Evolutionary conservation across 2,329 filamentous ascomycete species (phyloP).

Genomic region (Penicillium palitans): DNA sequence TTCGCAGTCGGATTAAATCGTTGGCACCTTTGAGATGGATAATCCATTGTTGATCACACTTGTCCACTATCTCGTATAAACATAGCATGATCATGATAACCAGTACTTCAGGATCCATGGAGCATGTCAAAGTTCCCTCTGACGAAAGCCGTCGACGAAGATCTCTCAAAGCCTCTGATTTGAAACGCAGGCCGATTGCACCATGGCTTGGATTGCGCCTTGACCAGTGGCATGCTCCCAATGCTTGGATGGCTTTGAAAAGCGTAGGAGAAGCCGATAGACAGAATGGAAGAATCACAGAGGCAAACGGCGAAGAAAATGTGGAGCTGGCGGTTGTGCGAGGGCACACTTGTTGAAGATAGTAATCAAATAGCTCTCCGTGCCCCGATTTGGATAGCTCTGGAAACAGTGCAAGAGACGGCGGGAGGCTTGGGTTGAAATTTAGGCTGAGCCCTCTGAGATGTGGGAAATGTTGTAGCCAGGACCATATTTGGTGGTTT

Average conservation of each 20-base stretch:
- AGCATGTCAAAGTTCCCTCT: conserved; percentile 30
- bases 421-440: conserved; percentile 11
- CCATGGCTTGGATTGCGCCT: conserved; percentile 33
- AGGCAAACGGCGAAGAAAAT: conserved; percentile 41
- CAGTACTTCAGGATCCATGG: conserved; percentile 38
- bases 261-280: conserved; percentile 40
- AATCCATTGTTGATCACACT: conserved; percentile 50
- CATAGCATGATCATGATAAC: conserved; percentile 51
- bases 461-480: conserved; percentile 7
- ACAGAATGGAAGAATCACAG: conserved; percentile 43
- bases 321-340: conserved; percentile 42
- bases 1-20: conserved; percentile 47
- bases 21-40: conserved; percentile 52
- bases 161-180: conserved; percentile 39
- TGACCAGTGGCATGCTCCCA: conserved; percentile 43
- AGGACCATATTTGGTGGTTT: conserved; percentile 9
- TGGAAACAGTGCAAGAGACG: conserved; percentile 32
- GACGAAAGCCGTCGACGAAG: conserved; percentile 37
- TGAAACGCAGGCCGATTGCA: conserved; percentile 38
- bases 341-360: conserved; percentile 43
- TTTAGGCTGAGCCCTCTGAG: not conserved
- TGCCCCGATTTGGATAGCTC: conserved; percentile 31
- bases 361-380: conserved; percentile 42
- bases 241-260: conserved; percentile 41
- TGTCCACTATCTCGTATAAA: conserved; percentile 48